Conservation (phyloP, 148 eudicot species). For the Talinum fruticosum region DNA sequence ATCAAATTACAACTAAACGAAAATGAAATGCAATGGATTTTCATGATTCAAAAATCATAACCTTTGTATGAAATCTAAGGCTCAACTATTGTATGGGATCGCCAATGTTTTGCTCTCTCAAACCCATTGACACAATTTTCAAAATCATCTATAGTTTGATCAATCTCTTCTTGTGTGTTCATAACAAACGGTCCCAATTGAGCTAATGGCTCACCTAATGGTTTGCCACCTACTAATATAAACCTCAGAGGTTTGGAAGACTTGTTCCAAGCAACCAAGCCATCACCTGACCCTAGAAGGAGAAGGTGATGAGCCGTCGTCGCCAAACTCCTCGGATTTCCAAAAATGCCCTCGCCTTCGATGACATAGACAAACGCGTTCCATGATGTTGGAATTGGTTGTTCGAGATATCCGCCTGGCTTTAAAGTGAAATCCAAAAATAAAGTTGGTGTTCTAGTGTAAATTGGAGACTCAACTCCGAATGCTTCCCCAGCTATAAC, state of each 20-base stretch:
- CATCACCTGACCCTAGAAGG: constrained; percentile 64
- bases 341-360: constrained; percentile 84
- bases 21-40: neutral
- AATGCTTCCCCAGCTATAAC: constrained; percentile 79
- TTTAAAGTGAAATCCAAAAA: constrained; percentile 67
- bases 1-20: neutral
- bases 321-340: constrained; percentile 32
- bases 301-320: constrained; percentile 53
- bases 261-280: constrained; percentile 58
- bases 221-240: constrained; percentile 68
- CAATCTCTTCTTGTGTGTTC: constrained; percentile 80
- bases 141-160: constrained; percentile 68
- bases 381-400: constrained; percentile 59
- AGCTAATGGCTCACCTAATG: constrained; percentile 68
- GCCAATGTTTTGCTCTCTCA: constrained; percentile 77
- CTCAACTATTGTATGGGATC: constrained; percentile 36
- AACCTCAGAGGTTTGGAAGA: constrained; percentile 44
- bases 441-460: constrained; percentile 78
- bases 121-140: constrained; percentile 73
- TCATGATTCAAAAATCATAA: neutral
- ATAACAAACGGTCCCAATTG: constrained; percentile 86
- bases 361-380: constrained; percentile 66
- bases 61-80: neutral
- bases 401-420: constrained; percentile 53
- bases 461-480: constrained; percentile 49